Conservation (phyloP, 164 flowering plant species). For the Akebia trifoliata region DNA sequence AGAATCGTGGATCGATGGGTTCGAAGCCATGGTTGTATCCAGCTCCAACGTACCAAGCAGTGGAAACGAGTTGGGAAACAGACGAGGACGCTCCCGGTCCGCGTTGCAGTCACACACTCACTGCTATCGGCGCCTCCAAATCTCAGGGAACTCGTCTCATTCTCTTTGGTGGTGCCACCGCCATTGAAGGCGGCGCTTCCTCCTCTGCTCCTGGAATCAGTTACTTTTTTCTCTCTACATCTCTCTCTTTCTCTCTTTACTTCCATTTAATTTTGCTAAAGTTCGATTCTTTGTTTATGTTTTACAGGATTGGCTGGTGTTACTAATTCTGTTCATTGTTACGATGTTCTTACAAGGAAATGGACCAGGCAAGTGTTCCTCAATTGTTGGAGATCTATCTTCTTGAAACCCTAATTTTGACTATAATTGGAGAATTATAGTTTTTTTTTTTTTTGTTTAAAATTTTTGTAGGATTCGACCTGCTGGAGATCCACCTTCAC, state of each 20-base stretch:
- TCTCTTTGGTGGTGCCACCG: conserved; percentile 96
- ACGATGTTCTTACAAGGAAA: conserved; percentile 79
- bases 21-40: conserved; percentile 82
- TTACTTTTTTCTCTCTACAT: conserved; percentile 13
- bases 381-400: background rate
- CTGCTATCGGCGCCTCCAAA: conserved; percentile 85
- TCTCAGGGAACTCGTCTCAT: conserved; percentile 86
- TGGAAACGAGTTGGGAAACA: conserved; percentile 74
- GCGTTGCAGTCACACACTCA: conserved; percentile 83
- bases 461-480: conserved; percentile 55
- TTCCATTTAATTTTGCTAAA: background rate
- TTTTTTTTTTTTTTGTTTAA: background rate
- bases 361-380: conserved; percentile 59
- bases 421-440: background rate
- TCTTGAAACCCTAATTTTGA: conserved; percentile 10
- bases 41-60: conserved; percentile 67
- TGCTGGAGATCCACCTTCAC: conserved; percentile 96
- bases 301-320: conserved; percentile 85
- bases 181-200: conserved; percentile 78
- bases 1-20: conserved; percentile 10
- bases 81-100: conserved; percentile 98
- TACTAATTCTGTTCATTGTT: conserved; percentile 85
- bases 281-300: background rate
- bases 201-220: conserved; percentile 76
- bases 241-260: background rate